Evolutionary conservation across 106 monocot species (phyloP).

Genomic region (Allium cepa): DNA sequence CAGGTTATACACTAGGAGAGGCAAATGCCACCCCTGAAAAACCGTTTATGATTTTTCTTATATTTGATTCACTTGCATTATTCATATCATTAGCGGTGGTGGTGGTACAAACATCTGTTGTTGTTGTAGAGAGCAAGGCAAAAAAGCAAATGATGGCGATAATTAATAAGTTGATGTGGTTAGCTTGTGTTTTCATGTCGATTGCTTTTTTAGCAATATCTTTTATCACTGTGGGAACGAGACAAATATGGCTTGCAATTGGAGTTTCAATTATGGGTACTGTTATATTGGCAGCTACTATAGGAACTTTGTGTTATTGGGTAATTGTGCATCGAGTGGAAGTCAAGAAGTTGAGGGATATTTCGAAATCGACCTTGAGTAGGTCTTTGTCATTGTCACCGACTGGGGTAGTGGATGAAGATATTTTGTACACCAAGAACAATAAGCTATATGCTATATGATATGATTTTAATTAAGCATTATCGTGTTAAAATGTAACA

Average conservation of each 20-base stretch:
- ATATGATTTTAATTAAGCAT: not conserved
- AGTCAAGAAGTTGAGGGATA: slow-evolving; percentile 38
- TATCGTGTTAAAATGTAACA: not conserved
- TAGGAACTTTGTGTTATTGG: slow-evolving; percentile 58
- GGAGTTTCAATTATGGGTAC: slow-evolving; percentile 44
- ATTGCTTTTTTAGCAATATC: slow-evolving; percentile 51
- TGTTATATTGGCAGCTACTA: slow-evolving; percentile 29
- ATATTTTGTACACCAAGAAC: slow-evolving; percentile 25
- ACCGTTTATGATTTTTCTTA: slow-evolving; percentile 65
- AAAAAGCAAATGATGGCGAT: slow-evolving; percentile 66
- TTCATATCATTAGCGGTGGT: slow-evolving; percentile 70
- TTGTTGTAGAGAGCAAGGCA: slow-evolving; percentile 51
- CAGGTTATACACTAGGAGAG: slow-evolving; percentile 32
- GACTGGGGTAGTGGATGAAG: slow-evolving; percentile 33
- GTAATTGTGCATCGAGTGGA: slow-evolving; percentile 41
- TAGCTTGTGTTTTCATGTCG: slow-evolving; percentile 59
- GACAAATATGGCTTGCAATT: slow-evolving; percentile 40
- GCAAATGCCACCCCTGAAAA: slow-evolving; percentile 35
- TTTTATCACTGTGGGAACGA: slow-evolving; percentile 40
- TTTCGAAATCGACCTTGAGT: slow-evolving; percentile 30
- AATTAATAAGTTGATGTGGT: slow-evolving; percentile 75
- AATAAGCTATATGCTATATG: slow-evolving; percentile 61
- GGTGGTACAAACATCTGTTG: slow-evolving; percentile 68
- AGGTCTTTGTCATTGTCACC: slow-evolving; percentile 31
- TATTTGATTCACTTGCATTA: slow-evolving; percentile 53